These are phyloP conservation scores for Bryoglossum gracile DNA, from an alignment of 495 filamentous ascomycete genomes.

Conservation along the genomic window DNA sequence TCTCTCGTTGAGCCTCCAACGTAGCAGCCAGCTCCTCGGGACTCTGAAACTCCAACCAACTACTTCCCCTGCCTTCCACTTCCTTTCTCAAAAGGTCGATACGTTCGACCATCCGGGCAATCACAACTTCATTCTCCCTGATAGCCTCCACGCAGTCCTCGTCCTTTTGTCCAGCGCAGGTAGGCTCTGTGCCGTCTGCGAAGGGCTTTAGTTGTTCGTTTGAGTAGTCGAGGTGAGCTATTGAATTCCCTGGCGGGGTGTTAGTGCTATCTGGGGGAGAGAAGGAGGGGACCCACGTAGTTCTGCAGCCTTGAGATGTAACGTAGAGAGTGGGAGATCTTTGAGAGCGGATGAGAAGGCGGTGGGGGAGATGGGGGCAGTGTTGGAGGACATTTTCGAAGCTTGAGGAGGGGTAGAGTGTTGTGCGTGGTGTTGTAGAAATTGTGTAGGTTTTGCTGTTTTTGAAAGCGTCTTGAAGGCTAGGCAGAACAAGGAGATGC, in stretches of 20 bases:
- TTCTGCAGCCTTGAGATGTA: conserved; percentile 65
- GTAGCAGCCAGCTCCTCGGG: conserved; percentile 21
- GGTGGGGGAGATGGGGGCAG: conserved; percentile 48
- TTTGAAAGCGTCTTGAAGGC: background rate
- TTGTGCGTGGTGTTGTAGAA: too few relatives aligned
- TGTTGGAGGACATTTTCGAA: conserved; percentile 19
- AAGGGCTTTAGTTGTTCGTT: conserved; percentile 66
- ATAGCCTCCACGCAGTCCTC: conserved; percentile 61
- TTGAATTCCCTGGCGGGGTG: conserved; percentile 56
- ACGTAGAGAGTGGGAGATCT: conserved; percentile 59
- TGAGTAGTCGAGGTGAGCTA: conserved; percentile 71
- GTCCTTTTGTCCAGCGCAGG: conserved; percentile 41
- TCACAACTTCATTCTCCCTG: conserved; percentile 68
- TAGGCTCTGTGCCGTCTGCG: conserved; percentile 37
- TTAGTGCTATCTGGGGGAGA: background rate
- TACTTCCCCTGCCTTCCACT: conserved; percentile 65
- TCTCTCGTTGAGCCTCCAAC: conserved; percentile 27
- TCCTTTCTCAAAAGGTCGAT: conserved; percentile 61
- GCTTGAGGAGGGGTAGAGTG: too few relatives aligned
- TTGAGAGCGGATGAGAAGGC: conserved; percentile 66
- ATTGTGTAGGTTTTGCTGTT: background rate
- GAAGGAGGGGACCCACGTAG: background rate
- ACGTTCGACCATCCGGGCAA: conserved; percentile 64
- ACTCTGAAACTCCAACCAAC: conserved; percentile 50
- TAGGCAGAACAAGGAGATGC: too few relatives aligned